Conservation (phyloP, 1,284 basidiomycete genomes). For the Athelia sp. region DNA sequence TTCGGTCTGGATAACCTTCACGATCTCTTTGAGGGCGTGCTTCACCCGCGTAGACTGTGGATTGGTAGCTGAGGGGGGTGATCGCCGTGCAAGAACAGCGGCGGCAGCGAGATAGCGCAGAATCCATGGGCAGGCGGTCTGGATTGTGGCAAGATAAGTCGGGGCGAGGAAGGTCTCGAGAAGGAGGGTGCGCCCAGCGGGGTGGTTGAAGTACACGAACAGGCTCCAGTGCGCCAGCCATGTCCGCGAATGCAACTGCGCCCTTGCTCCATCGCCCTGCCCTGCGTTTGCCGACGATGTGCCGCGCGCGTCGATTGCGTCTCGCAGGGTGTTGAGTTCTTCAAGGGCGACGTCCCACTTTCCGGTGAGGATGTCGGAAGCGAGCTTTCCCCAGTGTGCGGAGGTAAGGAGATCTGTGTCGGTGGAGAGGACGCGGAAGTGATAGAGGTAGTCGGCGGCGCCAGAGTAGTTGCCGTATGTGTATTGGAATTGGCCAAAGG, state of each 20-base stretch:
- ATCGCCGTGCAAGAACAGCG: conserved; percentile 85
- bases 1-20: conserved; percentile 89
- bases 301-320: conserved; percentile 81
- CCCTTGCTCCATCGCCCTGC: conserved; percentile 59
- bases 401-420: conserved; percentile 90
- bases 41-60: conserved; percentile 69
- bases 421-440: conserved; percentile 96
- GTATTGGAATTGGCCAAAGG: conserved; percentile 98
- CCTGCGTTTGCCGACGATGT: conserved; percentile 46
- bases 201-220: conserved; percentile 98
- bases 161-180: conserved; percentile 96
- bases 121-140: conserved; percentile 94
- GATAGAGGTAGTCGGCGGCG: conserved; percentile 96
- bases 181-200: conserved; percentile 86
- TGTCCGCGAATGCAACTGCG: conserved; percentile 89
- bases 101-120: conserved; percentile 93
- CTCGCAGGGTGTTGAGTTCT: conserved; percentile 91
- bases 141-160: conserved; percentile 97
- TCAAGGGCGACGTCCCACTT: conserved; percentile 92
- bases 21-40: conserved; percentile 83
- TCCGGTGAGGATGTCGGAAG: conserved; percentile 92
- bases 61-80: conserved; percentile 38
- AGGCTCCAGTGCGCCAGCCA: conserved; percentile 99
- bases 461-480: conserved; percentile 95
- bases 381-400: conserved; percentile 97